A percentile compares a stretch with the other conserved stretches of the same genome.
These are phyloP conservation scores for Triglochin maritima DNA, from an alignment of 106 monocot species.

Conservation along the genomic window DNA sequence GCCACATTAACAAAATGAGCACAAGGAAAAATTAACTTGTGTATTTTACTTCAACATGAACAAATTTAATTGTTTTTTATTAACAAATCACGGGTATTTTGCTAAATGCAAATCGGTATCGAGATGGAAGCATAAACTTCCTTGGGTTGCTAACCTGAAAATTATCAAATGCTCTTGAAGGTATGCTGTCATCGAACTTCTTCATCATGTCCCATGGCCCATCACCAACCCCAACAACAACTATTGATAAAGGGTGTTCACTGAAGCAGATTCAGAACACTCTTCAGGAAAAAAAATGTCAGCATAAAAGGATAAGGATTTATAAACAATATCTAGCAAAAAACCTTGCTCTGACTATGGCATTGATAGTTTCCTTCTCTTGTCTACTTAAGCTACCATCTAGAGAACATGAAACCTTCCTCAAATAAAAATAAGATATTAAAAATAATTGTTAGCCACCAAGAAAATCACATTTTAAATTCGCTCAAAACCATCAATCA, in stretches of 20 bases:
- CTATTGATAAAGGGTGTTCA: neutral
- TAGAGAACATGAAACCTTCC: neutral
- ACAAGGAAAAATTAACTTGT: neutral
- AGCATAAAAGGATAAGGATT: neutral
- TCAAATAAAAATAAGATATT: neutral
- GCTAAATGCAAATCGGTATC: neutral
- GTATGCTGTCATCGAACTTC: neutral
- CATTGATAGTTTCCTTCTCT: conserved; percentile 2
- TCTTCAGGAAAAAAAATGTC: neutral
- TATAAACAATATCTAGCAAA: neutral
- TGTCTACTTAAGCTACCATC: neutral
- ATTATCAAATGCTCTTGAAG: conserved; percentile 10
- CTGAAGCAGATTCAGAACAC: neutral
- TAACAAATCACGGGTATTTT: neutral
- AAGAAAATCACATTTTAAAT: no score
- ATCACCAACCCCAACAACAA: no score
- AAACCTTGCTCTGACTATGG: conserved; percentile 7
- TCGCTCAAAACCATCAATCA: no score
- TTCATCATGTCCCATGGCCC: no score
- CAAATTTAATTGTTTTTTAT: no score
- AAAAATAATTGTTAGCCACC: no score
- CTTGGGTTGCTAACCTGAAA: conserved; percentile 46
- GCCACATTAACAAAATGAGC: no score
- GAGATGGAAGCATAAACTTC: neutral
- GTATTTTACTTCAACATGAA: no score